phyloP scores from a whole-genome alignment of 768 basidiomycete genomes.

The Tylopilus subfusipes region DNA sequence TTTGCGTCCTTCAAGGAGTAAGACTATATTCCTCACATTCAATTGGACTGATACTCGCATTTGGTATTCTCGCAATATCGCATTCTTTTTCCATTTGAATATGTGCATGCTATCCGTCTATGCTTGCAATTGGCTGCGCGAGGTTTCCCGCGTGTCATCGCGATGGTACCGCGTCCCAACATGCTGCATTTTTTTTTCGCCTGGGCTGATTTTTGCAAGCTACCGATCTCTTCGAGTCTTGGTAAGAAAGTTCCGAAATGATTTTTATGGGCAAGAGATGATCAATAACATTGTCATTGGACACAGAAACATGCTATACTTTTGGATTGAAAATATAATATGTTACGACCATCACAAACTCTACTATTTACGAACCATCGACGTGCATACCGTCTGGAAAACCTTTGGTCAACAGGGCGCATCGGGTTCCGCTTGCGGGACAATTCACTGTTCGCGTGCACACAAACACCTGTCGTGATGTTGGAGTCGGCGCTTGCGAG shows the following conservation, averaged over 20 bases:
- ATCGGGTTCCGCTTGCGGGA: background rate
- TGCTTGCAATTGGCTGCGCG: background rate
- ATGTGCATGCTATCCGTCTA: background rate
- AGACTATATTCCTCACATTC: background rate
- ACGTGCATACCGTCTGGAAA: constrained; percentile 5
- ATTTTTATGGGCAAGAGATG: constrained; percentile 1
- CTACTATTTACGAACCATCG: constrained; percentile 12
- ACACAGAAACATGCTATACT: constrained; percentile 1
- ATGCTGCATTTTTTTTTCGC: background rate
- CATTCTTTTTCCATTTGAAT: background rate
- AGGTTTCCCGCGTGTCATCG: background rate
- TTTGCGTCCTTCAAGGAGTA: constrained; percentile 4
- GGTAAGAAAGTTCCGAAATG: constrained; percentile 7
- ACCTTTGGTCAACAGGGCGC: background rate
- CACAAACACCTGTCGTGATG: constrained; percentile 37
- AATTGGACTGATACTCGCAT: constrained; percentile 5
- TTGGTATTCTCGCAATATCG: background rate
- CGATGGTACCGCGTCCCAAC: background rate
- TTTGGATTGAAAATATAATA: background rate
- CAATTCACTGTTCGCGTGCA: constrained; percentile 32
- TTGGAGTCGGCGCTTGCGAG: constrained; percentile 44
- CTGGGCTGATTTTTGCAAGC: background rate
- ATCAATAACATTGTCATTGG: background rate
- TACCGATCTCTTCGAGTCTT: background rate
- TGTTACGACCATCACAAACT: constrained; percentile 1